A percentile compares a stretch with the other conserved stretches of the same genome.
Conservation (phyloP, 169 alveolate genomes). For the Plasmodium berghei region DNA sequence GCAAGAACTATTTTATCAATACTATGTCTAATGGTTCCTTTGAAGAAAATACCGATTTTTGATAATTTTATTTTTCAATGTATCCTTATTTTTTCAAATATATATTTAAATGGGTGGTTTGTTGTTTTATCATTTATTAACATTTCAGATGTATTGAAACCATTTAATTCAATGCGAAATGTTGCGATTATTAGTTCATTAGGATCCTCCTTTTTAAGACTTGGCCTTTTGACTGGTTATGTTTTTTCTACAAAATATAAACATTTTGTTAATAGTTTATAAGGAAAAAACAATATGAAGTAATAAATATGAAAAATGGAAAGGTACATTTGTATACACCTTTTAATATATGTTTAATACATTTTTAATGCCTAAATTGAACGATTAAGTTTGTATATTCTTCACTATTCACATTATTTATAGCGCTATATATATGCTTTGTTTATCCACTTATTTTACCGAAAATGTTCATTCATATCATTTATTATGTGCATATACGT, state of each 20-base stretch:
- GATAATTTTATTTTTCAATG: constrained; percentile 51
- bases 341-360: not conserved
- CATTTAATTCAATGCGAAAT: constrained; percentile 49
- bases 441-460: too few relatives aligned
- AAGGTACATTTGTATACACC: not conserved
- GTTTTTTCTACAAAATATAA: constrained; percentile 41
- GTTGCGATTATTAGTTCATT: constrained; percentile 67
- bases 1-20: constrained; percentile 54
- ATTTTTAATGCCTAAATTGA: too few relatives aligned
- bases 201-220: constrained; percentile 43
- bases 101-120: constrained; percentile 74
- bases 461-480: too few relatives aligned
- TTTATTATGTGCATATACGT: too few relatives aligned
- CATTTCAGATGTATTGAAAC: constrained; percentile 46
- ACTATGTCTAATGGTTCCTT: constrained; percentile 43
- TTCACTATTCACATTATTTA: too few relatives aligned
- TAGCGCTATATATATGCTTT: too few relatives aligned
- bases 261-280: not conserved
- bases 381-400: too few relatives aligned
- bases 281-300: not conserved
- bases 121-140: constrained; percentile 60
- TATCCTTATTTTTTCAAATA: constrained; percentile 39
- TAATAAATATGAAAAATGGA: too few relatives aligned
- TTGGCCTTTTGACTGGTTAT: constrained; percentile 57
- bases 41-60: constrained; percentile 15